Evolutionary conservation across 2,329 filamentous ascomycete species (phyloP), one percentile per base, ranked within the genome.

Genomic region (Xylariaceae sp.): DNA sequence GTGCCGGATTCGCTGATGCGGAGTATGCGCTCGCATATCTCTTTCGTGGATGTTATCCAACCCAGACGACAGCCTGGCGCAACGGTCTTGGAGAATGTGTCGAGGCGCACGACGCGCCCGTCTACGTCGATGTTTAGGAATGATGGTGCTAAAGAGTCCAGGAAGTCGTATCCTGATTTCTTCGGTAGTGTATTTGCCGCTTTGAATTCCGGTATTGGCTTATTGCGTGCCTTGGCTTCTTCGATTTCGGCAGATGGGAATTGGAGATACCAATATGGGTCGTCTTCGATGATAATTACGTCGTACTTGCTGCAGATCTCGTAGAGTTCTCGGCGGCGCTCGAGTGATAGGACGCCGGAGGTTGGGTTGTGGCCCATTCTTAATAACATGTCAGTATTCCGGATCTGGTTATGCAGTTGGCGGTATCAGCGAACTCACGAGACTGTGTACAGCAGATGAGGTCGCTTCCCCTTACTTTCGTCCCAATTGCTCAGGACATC

Each of bases 191-290:
- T 54, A 57, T 57, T 59, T 47, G 55, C 58, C 33, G 52, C 66
- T 62, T 61, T 71, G 63, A 51, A 60, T 52, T 50, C 60, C 42
- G 66, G 66, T 47, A 58, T 60, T 41, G 62, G 68, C 33, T 66
- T 57, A 45, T 66, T 66, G 36, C 75, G 68, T 15, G 76, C 74
- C 61, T 76, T 73, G 59, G 80, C 73, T 63, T 81, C 73, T 42
- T 70, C 68, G 22, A 64, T 42, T 46, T 73, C 79, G 0, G 87
- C 85, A 1, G 87, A 87, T 0, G 90, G 89, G 68, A 82, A 96
- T 66, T 96, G 92, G 9, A 97, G 76, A 67, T 94, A 92, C 89
- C 90, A 96, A 73, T 96, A 96, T 6, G 92, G 92, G 55, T 96
- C 91, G 61, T 97, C 92, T 68, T 97, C 92, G 54, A 95, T 73